These are phyloP conservation scores for Ceratocystis harringtonii DNA, from an alignment of 2,329 filamentous ascomycete genomes.

Conservation along the genomic window DNA sequence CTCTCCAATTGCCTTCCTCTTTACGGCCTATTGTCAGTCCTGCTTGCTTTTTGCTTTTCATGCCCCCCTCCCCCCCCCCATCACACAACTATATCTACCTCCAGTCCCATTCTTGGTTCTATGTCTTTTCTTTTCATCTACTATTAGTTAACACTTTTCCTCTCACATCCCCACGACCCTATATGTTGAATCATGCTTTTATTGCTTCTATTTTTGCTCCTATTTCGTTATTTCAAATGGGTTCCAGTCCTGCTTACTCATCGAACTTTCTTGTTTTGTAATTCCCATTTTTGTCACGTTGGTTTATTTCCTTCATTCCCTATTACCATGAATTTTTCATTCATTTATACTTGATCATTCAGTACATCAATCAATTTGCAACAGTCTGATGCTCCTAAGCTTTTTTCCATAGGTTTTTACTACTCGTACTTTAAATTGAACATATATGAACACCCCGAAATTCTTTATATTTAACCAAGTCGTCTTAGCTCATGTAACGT, in stretches of 20 bases:
- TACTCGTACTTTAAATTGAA: constrained; percentile 1
- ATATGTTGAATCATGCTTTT: neutral
- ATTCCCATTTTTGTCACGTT: neutral
- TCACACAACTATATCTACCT: neutral
- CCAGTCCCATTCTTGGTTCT: constrained; percentile 12
- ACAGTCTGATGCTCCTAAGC: neutral
- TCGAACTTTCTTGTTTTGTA: constrained; percentile 14
- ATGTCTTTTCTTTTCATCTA: neutral
- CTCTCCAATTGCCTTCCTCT: neutral
- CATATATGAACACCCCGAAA: neutral
- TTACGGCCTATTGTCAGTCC: neutral
- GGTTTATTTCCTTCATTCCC: neutral
- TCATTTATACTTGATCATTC: neutral
- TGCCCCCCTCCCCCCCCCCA: too few species aligned
- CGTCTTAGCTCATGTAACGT: constrained; percentile 5
- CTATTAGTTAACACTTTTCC: neutral
- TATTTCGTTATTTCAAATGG: neutral
- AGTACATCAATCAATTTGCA: too few species aligned
- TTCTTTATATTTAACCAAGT: neutral
- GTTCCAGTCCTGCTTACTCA: constrained; percentile 20
- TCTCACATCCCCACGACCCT: neutral
- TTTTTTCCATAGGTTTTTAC: neutral
- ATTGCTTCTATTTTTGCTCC: neutral
- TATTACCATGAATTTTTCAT: neutral
- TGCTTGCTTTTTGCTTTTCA: neutral